A percentile compares a stretch with the other conserved stretches of the same genome.
phyloP scores from a whole-genome alignment of 2,329 filamentous ascomycete genomes.

The Phoma sp. region DNA sequence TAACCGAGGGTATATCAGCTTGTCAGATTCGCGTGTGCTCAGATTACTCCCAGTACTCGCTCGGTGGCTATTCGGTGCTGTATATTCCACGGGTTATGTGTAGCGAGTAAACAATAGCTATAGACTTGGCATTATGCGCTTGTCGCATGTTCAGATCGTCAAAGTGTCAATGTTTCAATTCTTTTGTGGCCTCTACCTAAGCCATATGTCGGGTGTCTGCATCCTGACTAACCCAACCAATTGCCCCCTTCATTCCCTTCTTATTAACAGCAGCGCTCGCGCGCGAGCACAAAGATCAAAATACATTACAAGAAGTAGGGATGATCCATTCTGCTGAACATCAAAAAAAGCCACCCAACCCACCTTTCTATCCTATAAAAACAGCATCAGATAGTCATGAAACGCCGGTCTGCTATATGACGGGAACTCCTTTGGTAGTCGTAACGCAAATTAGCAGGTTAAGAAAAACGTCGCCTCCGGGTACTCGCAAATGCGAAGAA shows the following conservation, averaged over 20 bases:
- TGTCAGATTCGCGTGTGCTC: not conserved
- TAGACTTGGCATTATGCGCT: slow-evolving; percentile 9
- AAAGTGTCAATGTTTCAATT: slow-evolving; percentile 9
- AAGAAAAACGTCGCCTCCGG: slow-evolving; percentile 7
- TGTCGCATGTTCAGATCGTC: slow-evolving; percentile 4
- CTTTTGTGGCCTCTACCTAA: slow-evolving; percentile 1
- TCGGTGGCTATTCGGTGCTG: too few species aligned
- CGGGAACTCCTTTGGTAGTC: slow-evolving; percentile 5
- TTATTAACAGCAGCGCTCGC: slow-evolving; percentile 13
- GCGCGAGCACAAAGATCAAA: slow-evolving; percentile 11
- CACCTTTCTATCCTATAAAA: slow-evolving; percentile 13
- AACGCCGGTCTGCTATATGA: slow-evolving; percentile 13
- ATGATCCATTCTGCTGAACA: slow-evolving; percentile 3
- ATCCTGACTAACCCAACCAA: not conserved
- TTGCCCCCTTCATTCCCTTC: not conserved
- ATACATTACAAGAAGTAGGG: slow-evolving; percentile 24
- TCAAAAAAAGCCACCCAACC: not conserved
- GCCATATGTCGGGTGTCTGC: slow-evolving; percentile 5
- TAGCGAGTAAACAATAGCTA: slow-evolving; percentile 11
- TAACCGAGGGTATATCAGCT: slow-evolving; percentile 3
- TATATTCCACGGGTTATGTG: not conserved
- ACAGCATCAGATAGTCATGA: not conserved
- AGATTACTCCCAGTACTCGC: too few species aligned
- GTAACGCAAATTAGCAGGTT: slow-evolving; percentile 1
- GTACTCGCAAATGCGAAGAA: slow-evolving; percentile 6